Percentiles rank a stretch among this genome's conserved stretches.
These are phyloP conservation scores for Nepenthes gracilis DNA, from an alignment of 148 eudicot species.

Conservation along the genomic window DNA sequence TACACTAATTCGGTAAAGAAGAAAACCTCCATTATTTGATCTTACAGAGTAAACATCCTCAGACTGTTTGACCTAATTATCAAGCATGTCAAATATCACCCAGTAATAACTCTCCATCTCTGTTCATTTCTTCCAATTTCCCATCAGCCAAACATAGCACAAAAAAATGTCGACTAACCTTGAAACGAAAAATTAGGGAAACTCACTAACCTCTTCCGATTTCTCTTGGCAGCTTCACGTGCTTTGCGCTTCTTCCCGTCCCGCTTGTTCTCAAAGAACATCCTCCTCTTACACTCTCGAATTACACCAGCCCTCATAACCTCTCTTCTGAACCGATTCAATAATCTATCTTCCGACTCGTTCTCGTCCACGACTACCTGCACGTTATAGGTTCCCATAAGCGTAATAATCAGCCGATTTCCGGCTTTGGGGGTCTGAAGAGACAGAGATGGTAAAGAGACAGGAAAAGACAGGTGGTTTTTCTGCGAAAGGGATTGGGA, in stretches of 20 bases:
- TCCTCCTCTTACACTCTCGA: conserved; percentile 30
- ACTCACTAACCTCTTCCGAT: conserved; percentile 19
- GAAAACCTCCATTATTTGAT: too few relatives aligned
- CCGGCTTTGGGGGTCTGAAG: conserved; percentile 6
- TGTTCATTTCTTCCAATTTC: neutral
- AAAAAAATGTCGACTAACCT: too few relatives aligned
- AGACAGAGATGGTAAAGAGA: conserved; percentile 12
- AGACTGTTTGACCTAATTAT: too few relatives aligned
- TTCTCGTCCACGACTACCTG: conserved; percentile 35
- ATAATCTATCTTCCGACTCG: conserved; percentile 29
- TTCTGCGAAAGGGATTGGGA: neutral
- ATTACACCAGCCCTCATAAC: conserved; percentile 35
- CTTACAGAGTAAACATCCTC: too few relatives aligned
- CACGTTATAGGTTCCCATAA: conserved; percentile 26
- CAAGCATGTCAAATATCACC: too few relatives aligned
- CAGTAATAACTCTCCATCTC: too few relatives aligned
- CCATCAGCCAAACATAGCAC: neutral
- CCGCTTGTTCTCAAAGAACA: conserved; percentile 30
- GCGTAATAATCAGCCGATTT: conserved; percentile 7
- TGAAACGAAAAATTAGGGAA: too few relatives aligned
- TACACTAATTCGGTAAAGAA: too few relatives aligned
- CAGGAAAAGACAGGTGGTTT: conserved; percentile 4
- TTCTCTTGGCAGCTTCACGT: conserved; percentile 37
- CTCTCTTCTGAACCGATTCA: conserved; percentile 32
- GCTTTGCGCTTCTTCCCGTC: conserved; percentile 32